phyloP scores from a whole-genome alignment of 2,329 filamentous ascomycete genomes.

The Arthrinium phaeospermum region DNA sequence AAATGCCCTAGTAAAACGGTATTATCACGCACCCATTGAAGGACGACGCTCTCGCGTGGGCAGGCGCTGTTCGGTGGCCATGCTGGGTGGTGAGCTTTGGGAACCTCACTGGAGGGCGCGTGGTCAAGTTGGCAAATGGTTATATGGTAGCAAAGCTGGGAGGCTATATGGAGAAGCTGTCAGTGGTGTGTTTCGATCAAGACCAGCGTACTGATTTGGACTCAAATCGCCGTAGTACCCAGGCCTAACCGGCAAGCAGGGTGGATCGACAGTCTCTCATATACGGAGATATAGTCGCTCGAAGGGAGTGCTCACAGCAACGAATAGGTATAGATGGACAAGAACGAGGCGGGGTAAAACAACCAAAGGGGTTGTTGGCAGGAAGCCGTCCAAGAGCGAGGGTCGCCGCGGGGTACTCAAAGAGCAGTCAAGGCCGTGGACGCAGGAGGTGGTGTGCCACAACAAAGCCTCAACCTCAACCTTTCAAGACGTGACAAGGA shows the following conservation, averaged over 20 bases:
- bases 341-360: background rate
- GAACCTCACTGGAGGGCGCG: background rate
- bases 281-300: background rate
- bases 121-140: background rate
- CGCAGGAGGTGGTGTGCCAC: background rate
- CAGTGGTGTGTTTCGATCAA: background rate
- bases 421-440: background rate
- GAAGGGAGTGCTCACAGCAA: background rate
- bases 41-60: constrained; percentile 77
- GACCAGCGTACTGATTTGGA: background rate
- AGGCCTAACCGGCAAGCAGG: background rate
- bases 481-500: background rate
- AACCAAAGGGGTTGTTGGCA: background rate
- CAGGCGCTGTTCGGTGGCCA: constrained; percentile 44
- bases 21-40: constrained; percentile 58
- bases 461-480: constrained; percentile 7
- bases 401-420: constrained; percentile 21
- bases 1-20: background rate
- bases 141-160: background rate
- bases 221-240: background rate
- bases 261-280: background rate
- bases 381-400: constrained; percentile 8
- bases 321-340: background rate
- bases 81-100: constrained; percentile 25
- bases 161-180: background rate